These are phyloP conservation scores for Plantago ovata DNA, from an alignment of 257 asterid genomes.

Conservation along the genomic window DNA sequence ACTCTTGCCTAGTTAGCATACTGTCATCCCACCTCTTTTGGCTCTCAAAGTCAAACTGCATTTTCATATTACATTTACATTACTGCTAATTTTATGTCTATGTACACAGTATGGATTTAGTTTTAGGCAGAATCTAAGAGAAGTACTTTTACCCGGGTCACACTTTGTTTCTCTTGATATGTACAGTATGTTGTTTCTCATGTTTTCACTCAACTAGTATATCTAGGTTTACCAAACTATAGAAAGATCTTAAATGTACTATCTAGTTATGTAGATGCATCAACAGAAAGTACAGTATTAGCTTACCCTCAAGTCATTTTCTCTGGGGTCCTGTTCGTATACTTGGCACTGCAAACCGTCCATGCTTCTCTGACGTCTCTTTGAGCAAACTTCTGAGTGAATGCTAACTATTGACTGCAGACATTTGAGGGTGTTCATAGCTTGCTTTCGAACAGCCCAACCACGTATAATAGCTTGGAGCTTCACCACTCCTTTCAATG, in stretches of 20 bases:
- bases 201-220: no score
- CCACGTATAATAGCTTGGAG: constrained; percentile 95
- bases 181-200: no score
- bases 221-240: background rate
- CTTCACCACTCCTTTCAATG: constrained; percentile 81
- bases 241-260: background rate
- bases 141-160: no score
- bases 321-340: constrained; percentile 34
- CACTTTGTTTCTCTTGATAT: no score
- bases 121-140: no score
- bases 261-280: background rate
- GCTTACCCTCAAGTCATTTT: constrained; percentile 70
- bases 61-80: background rate
- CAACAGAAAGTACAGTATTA: constrained; percentile 12
- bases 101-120: background rate
- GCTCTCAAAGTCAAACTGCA: constrained; percentile 72
- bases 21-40: constrained; percentile 84
- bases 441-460: constrained; percentile 84
- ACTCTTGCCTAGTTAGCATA: constrained; percentile 55
- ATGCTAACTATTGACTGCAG: constrained; percentile 82
- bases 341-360: constrained; percentile 32
- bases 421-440: constrained; percentile 74
- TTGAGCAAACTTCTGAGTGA: constrained; percentile 73
- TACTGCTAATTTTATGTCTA: background rate
- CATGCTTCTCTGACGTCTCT: constrained; percentile 49